Conservation (phyloP, 305 asterid species). For the Vinca major region DNA sequence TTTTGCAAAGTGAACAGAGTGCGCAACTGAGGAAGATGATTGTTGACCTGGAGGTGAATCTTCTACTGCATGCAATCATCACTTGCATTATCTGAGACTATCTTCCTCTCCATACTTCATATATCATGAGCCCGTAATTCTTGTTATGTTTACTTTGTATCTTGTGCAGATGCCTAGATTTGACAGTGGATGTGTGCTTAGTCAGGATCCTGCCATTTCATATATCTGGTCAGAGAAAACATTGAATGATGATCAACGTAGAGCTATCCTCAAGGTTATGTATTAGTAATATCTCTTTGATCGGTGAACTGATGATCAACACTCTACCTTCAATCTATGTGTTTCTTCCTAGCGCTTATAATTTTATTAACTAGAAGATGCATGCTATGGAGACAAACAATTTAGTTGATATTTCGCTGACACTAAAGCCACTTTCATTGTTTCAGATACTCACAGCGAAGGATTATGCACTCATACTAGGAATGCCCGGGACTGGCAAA, state of each 20-base stretch:
- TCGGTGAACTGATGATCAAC: background rate
- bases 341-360: background rate
- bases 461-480: constrained; percentile 87
- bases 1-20: constrained; percentile 64
- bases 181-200: constrained; percentile 77
- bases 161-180: constrained; percentile 70
- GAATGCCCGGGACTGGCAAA: constrained; percentile 99
- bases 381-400: constrained; percentile 17
- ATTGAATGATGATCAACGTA: constrained; percentile 88
- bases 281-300: constrained; percentile 2
- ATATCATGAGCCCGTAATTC: background rate
- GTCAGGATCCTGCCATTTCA: constrained; percentile 94
- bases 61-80: background rate
- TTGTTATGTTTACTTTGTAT: constrained; percentile 15
- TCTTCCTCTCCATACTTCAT: background rate
- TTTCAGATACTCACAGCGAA: constrained; percentile 84
- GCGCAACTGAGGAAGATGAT: constrained; percentile 70
- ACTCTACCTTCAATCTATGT: background rate
- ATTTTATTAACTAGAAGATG: background rate
- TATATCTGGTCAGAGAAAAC: constrained; percentile 71
- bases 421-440: constrained; percentile 33
- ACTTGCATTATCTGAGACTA: background rate
- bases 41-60: constrained; percentile 81
- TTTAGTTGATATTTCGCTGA: constrained; percentile 76
- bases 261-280: constrained; percentile 83